phyloP scores from a whole-genome alignment of 1,284 basidiomycete genomes.

The Ustilago trichophora region DNA sequence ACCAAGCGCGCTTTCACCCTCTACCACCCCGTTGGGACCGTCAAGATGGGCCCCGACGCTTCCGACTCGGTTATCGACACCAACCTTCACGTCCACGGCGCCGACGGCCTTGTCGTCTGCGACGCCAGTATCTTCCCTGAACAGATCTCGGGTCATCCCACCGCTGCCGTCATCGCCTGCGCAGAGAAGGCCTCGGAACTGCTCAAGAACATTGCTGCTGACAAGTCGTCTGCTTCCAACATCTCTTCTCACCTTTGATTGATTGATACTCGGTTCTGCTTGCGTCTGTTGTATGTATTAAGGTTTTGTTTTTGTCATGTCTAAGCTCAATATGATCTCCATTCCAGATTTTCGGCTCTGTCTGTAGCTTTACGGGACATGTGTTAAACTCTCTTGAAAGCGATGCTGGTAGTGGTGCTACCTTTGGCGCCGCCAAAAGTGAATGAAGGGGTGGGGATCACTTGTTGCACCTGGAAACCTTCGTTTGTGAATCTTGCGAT shows the following conservation, averaged over 20 bases:
- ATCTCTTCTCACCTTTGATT: conserved; percentile 30
- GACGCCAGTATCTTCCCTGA: conserved; percentile 57
- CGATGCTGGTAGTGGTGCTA: conserved; percentile 53
- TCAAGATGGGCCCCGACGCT: conserved; percentile 36
- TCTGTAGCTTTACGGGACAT: no score
- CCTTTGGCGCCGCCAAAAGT: conserved; percentile 57
- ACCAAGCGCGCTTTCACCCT: conserved; percentile 72
- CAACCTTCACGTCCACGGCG: conserved; percentile 44
- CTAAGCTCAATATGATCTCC: no score
- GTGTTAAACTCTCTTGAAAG: conserved; percentile 36
- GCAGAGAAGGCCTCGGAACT: conserved; percentile 49
- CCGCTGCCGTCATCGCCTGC: conserved; percentile 44
- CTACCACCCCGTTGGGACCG: conserved; percentile 72
- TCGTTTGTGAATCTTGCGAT: conserved; percentile 70
- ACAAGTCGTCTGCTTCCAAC: conserved; percentile 11
- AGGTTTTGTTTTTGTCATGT: no score
- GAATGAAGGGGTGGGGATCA: conserved; percentile 57
- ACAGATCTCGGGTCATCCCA: conserved; percentile 54
- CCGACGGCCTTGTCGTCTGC: conserved; percentile 48
- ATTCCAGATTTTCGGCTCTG: no score
- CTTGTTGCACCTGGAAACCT: conserved; percentile 51
- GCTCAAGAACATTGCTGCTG: conserved; percentile 23
- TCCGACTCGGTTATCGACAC: conserved; percentile 45
- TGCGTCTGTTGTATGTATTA: no score
- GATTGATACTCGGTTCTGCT: no score